Percentiles rank a stretch among this genome's conserved stretches.
Conservation (phyloP, 1,139 yeast genomes). For the Lodderomyces oxycetoniae region DNA sequence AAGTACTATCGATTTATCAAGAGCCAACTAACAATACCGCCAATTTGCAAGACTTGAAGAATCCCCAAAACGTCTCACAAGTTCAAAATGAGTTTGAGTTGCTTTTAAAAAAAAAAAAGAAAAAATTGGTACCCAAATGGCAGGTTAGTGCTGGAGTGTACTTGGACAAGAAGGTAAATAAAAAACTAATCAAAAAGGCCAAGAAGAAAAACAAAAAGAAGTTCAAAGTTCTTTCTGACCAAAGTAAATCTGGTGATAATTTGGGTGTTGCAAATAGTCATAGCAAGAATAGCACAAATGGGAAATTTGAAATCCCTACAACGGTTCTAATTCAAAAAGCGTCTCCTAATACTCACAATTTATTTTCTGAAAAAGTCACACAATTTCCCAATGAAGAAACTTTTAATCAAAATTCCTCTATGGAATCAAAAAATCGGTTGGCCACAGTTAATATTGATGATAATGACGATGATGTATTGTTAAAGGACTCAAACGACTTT, state of each 20-base stretch:
- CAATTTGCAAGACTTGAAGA: neutral
- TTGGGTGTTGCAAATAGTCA: too few species aligned
- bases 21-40: slow-evolving; percentile 1
- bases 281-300: too few species aligned
- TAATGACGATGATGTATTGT: neutral
- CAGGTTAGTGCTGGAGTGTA: slow-evolving; percentile 12
- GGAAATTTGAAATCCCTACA: too few species aligned
- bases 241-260: too few species aligned
- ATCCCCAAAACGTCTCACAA: slow-evolving; percentile 1
- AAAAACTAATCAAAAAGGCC: slow-evolving; percentile 10
- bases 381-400: too few species aligned
- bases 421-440: too few species aligned
- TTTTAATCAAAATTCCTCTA: too few species aligned
- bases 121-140: slow-evolving; percentile 12
- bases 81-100: slow-evolving; percentile 1
- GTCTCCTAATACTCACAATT: slow-evolving; percentile 10
- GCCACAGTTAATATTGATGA: too few species aligned
- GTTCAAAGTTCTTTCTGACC: slow-evolving; percentile 7
- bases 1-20: too few species aligned
- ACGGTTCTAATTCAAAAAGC: slow-evolving; percentile 11
- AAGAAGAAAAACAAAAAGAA: slow-evolving; percentile 4
- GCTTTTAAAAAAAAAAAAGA: slow-evolving; percentile 10
- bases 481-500: too few species aligned
- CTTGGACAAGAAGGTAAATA: slow-evolving; percentile 13
- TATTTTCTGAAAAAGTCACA: slow-evolving; percentile 9